Evolutionary conservation across 2,329 filamentous ascomycete genomes (phyloP).

Genomic region (Ophiostoma sp.): DNA sequence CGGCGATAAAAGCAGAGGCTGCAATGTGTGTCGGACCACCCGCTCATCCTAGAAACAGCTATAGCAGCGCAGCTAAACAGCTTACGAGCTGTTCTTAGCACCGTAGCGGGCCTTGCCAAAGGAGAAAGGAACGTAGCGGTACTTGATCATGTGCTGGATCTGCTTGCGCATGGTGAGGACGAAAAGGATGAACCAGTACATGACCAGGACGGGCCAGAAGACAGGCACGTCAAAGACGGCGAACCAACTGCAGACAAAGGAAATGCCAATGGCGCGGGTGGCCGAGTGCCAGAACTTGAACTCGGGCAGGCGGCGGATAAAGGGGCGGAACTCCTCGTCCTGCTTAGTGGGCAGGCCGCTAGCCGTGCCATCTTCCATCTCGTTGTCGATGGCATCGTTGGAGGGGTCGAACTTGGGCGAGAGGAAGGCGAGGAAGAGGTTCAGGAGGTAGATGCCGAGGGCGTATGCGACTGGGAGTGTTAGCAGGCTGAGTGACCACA

Average conservation of each 20-base stretch:
- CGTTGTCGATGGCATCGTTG: slow-evolving; percentile 82
- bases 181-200: slow-evolving; percentile 98
- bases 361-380: slow-evolving; percentile 87
- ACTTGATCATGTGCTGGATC: slow-evolving; percentile 99
- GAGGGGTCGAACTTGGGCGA: slow-evolving; percentile 98
- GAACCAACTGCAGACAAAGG: slow-evolving; percentile 87
- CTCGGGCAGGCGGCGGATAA: slow-evolving; percentile 91
- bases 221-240: slow-evolving; percentile 93
- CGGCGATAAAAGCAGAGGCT: not conserved
- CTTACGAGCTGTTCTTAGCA: slow-evolving; percentile 50
- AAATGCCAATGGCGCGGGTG: slow-evolving; percentile 77
- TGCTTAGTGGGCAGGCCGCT: slow-evolving; percentile 85
- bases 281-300: slow-evolving; percentile 99
- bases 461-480: slow-evolving; percentile 75
- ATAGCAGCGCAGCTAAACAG: not conserved
- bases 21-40: not conserved
- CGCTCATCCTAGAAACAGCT: not conserved
- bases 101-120: slow-evolving; percentile 81
- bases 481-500: not conserved
- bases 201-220: slow-evolving; percentile 96
- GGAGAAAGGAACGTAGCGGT: slow-evolving; percentile 92
- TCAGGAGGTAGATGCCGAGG: slow-evolving; percentile 96
- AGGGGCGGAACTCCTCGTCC: slow-evolving; percentile 96
- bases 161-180: slow-evolving; percentile 96
- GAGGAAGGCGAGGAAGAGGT: slow-evolving; percentile 97